Percentiles rank a stretch among this genome's conserved stretches.
These are phyloP conservation scores for Termitomyces sp. DNA, from an alignment of 768 basidiomycete species.

Conservation along the genomic window DNA sequence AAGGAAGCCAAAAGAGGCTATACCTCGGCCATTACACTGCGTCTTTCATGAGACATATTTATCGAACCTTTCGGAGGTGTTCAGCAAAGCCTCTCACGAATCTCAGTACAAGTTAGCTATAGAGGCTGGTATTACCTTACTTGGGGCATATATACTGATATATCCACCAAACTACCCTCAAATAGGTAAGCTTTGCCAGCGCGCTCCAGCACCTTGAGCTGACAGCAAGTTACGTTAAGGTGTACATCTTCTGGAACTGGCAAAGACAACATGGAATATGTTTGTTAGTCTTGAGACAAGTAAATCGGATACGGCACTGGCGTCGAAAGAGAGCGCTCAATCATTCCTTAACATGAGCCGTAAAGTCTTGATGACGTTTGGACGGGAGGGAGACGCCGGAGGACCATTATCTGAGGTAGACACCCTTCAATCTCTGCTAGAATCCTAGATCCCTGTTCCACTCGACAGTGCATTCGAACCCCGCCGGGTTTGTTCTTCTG, in stretches of 20 bases:
- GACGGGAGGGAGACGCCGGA: slow-evolving; percentile 60
- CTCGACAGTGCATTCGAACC: background rate
- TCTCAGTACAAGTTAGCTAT: slow-evolving; percentile 53
- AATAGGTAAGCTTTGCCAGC: slow-evolving; percentile 50
- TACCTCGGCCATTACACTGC: slow-evolving; percentile 41
- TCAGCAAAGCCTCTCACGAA: slow-evolving; percentile 72
- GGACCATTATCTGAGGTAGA: slow-evolving; percentile 58
- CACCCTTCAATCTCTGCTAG: slow-evolving; percentile 41
- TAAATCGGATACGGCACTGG: slow-evolving; percentile 17
- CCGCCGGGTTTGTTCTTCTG: background rate
- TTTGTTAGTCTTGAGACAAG: slow-evolving; percentile 33
- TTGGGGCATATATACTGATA: slow-evolving; percentile 65
- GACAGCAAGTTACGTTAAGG: slow-evolving; percentile 37
- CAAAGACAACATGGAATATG: slow-evolving; percentile 78
- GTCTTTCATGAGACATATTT: slow-evolving; percentile 62
- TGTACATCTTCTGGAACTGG: slow-evolving; percentile 71
- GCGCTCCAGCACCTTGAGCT: background rate
- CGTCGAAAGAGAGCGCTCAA: slow-evolving; percentile 28
- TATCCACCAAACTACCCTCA: slow-evolving; percentile 84
- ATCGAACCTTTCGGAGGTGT: slow-evolving; percentile 54
- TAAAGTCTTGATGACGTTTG: slow-evolving; percentile 45
- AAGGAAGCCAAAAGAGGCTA: slow-evolving; percentile 25
- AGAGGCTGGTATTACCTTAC: slow-evolving; percentile 50
- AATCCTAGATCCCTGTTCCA: slow-evolving; percentile 14
- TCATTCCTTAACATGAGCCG: slow-evolving; percentile 40